Conservation (phyloP, 2,329 filamentous ascomycete genomes). For the Cadophora luteo-olivacea region DNA sequence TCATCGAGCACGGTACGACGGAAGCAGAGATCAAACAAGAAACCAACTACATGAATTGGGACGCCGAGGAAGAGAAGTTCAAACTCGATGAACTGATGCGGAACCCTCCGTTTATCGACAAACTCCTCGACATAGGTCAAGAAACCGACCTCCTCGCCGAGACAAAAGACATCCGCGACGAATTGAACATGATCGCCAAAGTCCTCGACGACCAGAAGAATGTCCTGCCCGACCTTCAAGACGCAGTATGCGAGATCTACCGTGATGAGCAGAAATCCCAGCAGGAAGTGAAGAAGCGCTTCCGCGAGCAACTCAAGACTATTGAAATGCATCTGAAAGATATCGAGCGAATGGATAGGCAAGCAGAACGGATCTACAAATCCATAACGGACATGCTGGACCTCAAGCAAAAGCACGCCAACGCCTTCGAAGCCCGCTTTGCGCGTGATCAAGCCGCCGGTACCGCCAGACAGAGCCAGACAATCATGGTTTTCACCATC, state of each 20-base stretch:
- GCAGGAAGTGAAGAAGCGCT: constrained; percentile 36
- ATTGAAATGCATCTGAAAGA: constrained; percentile 38
- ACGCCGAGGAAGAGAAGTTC: constrained; percentile 43
- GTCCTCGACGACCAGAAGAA: constrained; percentile 46
- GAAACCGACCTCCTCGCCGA: constrained; percentile 52
- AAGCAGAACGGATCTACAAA: constrained; percentile 78
- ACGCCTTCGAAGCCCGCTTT: constrained; percentile 42
- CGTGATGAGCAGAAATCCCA: constrained; percentile 32
- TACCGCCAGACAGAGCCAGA: constrained; percentile 41
- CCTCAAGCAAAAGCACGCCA: constrained; percentile 42
- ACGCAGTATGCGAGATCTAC: constrained; percentile 38
- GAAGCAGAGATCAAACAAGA: constrained; percentile 17
- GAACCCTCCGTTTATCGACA: constrained; percentile 39
- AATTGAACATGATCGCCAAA: constrained; percentile 54
- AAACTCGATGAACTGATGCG: constrained; percentile 34
- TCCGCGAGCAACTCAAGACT: constrained; percentile 34
- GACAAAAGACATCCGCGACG: constrained; percentile 55
- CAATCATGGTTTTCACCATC: constrained; percentile 45
- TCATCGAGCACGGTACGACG: constrained; percentile 21
- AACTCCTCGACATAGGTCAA: constrained; percentile 50
- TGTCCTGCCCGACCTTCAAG: constrained; percentile 37
- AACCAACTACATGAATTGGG: constrained; percentile 25
- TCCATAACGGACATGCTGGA: constrained; percentile 71
- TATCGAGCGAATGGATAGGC: constrained; percentile 74
- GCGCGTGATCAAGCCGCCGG: constrained; percentile 39